Evolutionary conservation across 345 rosid genomes (phyloP), one percentile per base, ranked within the genome.

Genomic region (Linum lewisii): DNA sequence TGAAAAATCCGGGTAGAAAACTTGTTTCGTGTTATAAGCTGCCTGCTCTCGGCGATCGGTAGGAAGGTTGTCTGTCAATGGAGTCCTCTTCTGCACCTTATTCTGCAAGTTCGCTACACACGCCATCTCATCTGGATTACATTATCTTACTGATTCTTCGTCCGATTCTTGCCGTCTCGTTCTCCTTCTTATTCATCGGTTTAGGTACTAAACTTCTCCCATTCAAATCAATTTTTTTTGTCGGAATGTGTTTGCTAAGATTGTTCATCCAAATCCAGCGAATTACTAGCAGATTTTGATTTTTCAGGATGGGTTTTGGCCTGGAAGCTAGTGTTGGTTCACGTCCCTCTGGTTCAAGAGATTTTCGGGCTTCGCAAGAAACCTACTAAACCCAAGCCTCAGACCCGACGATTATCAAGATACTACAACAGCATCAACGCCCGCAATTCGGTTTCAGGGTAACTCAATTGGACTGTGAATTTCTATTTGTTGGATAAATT

Each of bases 341-440:
- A 92, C 58, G 96, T 84, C 22, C 97, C 95, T 62, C 52, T 86
- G 51, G 86, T 86, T 23, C 94, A 88, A 73, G 98, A 92, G 71
- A 78, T 88, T 29, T 88, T 84, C 57, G 95, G 94, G 18, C 73
- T 86, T 68, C 75, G 72, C 58, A 81, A 86, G 74, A 84, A 83
- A 55, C 60, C 70, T 19, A 10, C 71, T 47, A 78, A 65, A 62
- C 79, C 86, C 0, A 88, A 86, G 70, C 93, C 84, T 0, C 69
- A 64, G 16, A 68, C 75, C 18, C 62, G 70, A 24, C 73, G 92
- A 36, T 47, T 82, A 0, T 79, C 88, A 22, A 81, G 21, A 75
- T 81, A 76, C 63, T 91, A 88, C 67, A 67, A 72, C 59, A 57
- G 56, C 47, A 42, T 42, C 47, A 11, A 42, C 47, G 47, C 47